phyloP scores from a whole-genome alignment of 176 grass and related monocot species.

The Chloris gayana region DNA sequence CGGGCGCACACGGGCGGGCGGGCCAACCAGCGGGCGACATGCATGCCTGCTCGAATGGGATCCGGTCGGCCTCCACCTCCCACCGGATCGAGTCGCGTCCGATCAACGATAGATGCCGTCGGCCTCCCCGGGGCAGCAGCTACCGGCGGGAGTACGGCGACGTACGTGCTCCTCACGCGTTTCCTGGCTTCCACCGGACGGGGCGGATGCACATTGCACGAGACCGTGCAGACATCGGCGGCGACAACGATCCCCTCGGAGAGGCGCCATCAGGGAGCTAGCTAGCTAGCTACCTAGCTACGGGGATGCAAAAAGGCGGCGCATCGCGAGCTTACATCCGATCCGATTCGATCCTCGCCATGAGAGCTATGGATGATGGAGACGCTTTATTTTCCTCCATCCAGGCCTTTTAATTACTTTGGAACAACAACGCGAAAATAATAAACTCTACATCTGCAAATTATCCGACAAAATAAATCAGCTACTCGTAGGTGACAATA shows the following conservation, averaged over 20 bases:
- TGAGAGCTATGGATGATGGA: not conserved
- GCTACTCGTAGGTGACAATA: too few species aligned
- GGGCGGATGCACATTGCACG: too few species aligned
- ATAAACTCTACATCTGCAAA: not conserved
- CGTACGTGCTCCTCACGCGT: not conserved
- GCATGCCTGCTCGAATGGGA: not conserved
- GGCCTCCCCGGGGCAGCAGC: not conserved
- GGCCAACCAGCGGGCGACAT: not conserved
- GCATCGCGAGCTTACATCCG: not conserved
- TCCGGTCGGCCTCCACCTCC: not conserved
- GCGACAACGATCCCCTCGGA: too few species aligned
- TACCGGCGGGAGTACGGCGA: too few species aligned
- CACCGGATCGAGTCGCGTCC: not conserved
- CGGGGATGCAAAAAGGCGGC: not conserved
- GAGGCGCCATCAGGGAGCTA: too few species aligned
- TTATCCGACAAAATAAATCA: too few species aligned
- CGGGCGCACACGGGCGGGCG: too few species aligned
- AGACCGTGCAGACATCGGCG: too few species aligned
- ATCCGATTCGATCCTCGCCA: not conserved
- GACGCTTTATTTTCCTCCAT: too few species aligned
- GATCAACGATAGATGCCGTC: not conserved
- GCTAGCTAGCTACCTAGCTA: not conserved
- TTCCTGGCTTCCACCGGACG: not conserved
- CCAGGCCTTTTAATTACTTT: too few species aligned
- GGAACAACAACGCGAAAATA: too few species aligned